Evolutionary conservation across 129 eudicot genomes (phyloP).

Genomic region (Flaveria trinervia): DNA sequence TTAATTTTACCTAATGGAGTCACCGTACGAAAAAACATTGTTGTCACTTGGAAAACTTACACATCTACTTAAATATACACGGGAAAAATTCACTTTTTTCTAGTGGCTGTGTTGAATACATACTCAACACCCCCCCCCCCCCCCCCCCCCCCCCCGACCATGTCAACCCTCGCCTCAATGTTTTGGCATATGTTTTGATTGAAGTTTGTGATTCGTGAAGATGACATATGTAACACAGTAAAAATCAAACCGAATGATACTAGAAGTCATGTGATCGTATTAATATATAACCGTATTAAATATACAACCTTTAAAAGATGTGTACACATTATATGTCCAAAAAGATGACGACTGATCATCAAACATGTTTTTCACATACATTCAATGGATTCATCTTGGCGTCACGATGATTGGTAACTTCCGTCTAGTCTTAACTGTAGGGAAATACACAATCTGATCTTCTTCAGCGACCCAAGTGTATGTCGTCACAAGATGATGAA

Average conservation of each 20-base stretch:
- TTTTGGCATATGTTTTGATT: neutral
- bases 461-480: slow-evolving; percentile 86
- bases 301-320: neutral
- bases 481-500: slow-evolving; percentile 82
- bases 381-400: slow-evolving; percentile 34
- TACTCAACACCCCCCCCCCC: too few species aligned
- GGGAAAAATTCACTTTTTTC: too few species aligned
- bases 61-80: too few species aligned
- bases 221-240: too few species aligned
- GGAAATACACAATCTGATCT: slow-evolving; percentile 81
- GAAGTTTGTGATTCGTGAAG: neutral
- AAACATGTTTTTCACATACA: neutral
- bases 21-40: too few species aligned
- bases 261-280: neutral
- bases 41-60: too few species aligned
- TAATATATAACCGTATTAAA: too few species aligned
- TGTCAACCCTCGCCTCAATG: too few species aligned
- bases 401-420: slow-evolving; percentile 70
- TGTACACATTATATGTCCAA: slow-evolving; percentile 13
- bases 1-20: too few species aligned
- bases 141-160: too few species aligned
- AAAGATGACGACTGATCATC: neutral
- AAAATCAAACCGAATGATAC: neutral
- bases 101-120: too few species aligned
- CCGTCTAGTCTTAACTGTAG: slow-evolving; percentile 79